A percentile compares a stretch with the other conserved stretches of the same genome.
Conservation (phyloP, 1,284 basidiomycete genomes). For the Xerocomus nothofagi region DNA sequence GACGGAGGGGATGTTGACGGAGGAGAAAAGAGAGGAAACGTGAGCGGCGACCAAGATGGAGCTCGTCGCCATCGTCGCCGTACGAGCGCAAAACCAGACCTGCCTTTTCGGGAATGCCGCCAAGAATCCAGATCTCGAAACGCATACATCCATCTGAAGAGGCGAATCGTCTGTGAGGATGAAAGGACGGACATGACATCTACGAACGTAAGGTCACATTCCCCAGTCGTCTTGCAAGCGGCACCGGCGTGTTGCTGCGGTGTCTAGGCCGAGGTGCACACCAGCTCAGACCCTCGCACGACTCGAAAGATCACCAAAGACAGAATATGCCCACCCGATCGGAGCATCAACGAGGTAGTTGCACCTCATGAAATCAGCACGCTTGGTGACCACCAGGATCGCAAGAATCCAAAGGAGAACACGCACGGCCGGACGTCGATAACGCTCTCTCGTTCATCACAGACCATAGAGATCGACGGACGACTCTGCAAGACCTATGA, state of each 20-base stretch:
- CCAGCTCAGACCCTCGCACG: too few species aligned
- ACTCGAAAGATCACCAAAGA: too few species aligned
- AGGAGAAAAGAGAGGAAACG: constrained; percentile 60
- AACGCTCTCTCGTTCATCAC: constrained; percentile 14
- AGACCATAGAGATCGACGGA: constrained; percentile 15
- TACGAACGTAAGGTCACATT: constrained; percentile 20
- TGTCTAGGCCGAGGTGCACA: neutral
- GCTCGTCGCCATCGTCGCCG: constrained; percentile 41
- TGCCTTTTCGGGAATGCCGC: constrained; percentile 31
- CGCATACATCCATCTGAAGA: constrained; percentile 2
- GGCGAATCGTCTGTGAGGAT: constrained; percentile 21
- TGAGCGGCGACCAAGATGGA: constrained; percentile 59
- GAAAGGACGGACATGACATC: constrained; percentile 36
- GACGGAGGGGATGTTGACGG: constrained; percentile 51
- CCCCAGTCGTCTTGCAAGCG: constrained; percentile 22
- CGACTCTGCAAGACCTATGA: constrained; percentile 3
- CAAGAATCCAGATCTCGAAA: constrained; percentile 15
- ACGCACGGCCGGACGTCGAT: constrained; percentile 27
- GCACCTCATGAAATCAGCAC: constrained; percentile 23
- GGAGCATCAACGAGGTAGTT: constrained; percentile 12
- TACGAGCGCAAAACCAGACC: constrained; percentile 14
- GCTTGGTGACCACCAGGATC: constrained; percentile 12
- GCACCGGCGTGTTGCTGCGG: constrained; percentile 24
- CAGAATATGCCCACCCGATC: neutral
- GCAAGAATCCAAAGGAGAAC: constrained; percentile 22